Evolutionary conservation across 768 basidiomycete species (phyloP).

Genomic region (Fomitopsis pulvina): DNA sequence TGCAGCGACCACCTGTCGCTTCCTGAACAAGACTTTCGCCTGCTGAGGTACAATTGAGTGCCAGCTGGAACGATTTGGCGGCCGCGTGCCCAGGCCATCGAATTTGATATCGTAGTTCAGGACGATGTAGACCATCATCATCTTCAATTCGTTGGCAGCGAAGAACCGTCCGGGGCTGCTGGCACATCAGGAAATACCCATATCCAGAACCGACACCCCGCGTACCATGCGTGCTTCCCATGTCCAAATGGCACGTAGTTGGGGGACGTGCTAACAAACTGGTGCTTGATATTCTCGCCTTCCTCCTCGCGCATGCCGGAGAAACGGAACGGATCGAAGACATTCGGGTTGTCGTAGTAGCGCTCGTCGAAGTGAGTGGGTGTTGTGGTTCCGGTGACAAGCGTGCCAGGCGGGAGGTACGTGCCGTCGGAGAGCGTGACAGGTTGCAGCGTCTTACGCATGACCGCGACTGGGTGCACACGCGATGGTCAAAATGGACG

Average conservation of each 20-base stretch:
- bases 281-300: conserved; percentile 27
- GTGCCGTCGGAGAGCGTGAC: conserved; percentile 31
- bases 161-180: conserved; percentile 35
- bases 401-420: conserved; percentile 18
- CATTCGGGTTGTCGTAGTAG: conserved; percentile 14
- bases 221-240: conserved; percentile 25
- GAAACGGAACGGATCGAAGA: conserved; percentile 46
- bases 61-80: conserved; percentile 11
- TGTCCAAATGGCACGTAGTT: conserved; percentile 23
- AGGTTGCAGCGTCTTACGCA: conserved; percentile 23
- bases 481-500: not conserved
- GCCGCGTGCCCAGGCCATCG: conserved; percentile 7
- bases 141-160: conserved; percentile 33
- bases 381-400: conserved; percentile 12
- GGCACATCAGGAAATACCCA: not conserved
- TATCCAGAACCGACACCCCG: conserved; percentile 8
- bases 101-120: conserved; percentile 33
- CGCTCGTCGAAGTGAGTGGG: conserved; percentile 20
- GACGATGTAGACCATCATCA: conserved; percentile 21
- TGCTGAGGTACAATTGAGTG: conserved; percentile 10
- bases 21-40: conserved; percentile 17
- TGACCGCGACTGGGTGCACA: conserved; percentile 18
- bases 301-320: conserved; percentile 29
- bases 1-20: conserved; percentile 15
- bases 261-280: conserved; percentile 26